phyloP scores from a whole-genome alignment of 106 monocot genomes.

The Allium fistulosum region DNA sequence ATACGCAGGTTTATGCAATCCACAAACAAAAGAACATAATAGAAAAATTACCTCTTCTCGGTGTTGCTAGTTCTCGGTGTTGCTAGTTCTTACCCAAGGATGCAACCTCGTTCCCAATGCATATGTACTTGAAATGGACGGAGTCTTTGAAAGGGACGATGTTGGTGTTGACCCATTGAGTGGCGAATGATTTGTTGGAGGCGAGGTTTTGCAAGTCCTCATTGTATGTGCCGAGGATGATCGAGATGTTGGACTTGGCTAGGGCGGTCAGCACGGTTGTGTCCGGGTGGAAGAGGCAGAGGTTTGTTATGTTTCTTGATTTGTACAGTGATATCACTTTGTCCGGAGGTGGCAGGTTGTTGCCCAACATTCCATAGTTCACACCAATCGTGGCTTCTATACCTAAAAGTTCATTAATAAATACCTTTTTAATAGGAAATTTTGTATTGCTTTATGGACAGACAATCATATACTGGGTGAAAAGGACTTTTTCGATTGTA shows the following conservation, averaged over 20 bases:
- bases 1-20: no score
- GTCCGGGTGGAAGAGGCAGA: slow-evolving; percentile 38
- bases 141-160: slow-evolving; percentile 5
- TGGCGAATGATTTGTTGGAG: slow-evolving; percentile 11
- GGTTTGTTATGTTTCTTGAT: slow-evolving; percentile 26
- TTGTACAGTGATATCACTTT: slow-evolving; percentile 37
- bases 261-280: slow-evolving; percentile 31
- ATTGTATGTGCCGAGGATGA: slow-evolving; percentile 29
- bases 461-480: no score
- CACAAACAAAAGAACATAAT: no score
- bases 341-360: slow-evolving; percentile 30
- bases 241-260: slow-evolving; percentile 21
- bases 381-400: slow-evolving; percentile 22
- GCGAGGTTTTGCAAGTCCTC: slow-evolving; percentile 17
- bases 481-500: no score
- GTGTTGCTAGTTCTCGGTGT: no score
- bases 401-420: no score
- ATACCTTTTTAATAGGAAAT: no score
- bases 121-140: slow-evolving; percentile 24
- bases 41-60: no score
- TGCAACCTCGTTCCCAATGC: slow-evolving; percentile 37
- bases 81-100: no score
- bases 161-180: slow-evolving; percentile 27
- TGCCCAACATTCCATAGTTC: slow-evolving; percentile 40
- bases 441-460: no score